Conservation (phyloP, 2,329 filamentous ascomycete genomes). For the Cladophialophora exuberans region DNA sequence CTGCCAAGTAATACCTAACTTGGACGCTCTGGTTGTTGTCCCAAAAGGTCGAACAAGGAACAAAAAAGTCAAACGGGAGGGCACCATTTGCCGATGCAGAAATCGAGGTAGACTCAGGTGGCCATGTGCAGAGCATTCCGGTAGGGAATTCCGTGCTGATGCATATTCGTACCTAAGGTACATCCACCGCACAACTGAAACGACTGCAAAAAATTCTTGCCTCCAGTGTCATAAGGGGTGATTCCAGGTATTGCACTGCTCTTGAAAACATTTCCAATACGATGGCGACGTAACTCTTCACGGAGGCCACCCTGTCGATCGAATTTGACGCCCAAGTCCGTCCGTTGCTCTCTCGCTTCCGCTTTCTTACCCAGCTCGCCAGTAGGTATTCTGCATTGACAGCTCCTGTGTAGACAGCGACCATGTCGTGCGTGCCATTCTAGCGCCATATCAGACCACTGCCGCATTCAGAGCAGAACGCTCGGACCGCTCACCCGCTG, state of each 20-base stretch:
- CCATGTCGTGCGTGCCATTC: slow-evolving; percentile 20
- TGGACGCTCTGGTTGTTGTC: background rate
- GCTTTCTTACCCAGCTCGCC: slow-evolving; percentile 26
- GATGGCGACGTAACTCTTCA: slow-evolving; percentile 17
- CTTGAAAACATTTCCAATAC: slow-evolving; percentile 26
- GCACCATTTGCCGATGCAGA: too few species aligned
- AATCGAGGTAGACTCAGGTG: too few species aligned
- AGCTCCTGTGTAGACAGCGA: slow-evolving; percentile 22
- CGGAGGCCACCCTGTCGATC: slow-evolving; percentile 11
- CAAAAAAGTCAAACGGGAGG: background rate
- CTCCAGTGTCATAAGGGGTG: slow-evolving; percentile 23
- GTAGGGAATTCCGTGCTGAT: background rate
- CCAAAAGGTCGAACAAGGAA: background rate
- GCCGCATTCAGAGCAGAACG: slow-evolving; percentile 27
- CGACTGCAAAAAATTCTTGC: slow-evolving; percentile 15
- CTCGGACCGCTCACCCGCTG: slow-evolving; percentile 16
- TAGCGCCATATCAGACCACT: slow-evolving; percentile 25
- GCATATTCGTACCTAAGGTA: background rate
- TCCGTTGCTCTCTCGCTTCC: slow-evolving; percentile 20
- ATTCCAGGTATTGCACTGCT: slow-evolving; percentile 25
- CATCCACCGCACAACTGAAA: slow-evolving; percentile 1
- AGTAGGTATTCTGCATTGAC: slow-evolving; percentile 26
- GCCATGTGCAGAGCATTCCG: background rate
- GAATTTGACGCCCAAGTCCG: slow-evolving; percentile 24
- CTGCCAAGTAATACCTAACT: background rate